Conservation (phyloP, 805 yeast genomes). For the Myxozyma lipomycoides region DNA sequence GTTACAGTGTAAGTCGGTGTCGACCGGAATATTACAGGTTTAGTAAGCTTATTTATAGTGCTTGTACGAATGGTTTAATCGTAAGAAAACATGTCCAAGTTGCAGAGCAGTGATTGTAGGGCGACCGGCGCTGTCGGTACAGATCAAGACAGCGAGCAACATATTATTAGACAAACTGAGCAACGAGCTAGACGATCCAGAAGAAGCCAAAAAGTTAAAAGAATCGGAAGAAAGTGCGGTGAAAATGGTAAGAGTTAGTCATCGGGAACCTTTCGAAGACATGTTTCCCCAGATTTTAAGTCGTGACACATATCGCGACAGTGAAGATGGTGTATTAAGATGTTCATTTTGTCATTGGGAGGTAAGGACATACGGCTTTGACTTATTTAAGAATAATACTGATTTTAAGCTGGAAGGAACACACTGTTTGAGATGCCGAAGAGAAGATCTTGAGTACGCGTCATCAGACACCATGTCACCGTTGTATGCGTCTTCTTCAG, state of each 20-base stretch:
- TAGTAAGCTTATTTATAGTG: constrained; percentile 8
- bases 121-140: constrained; percentile 18
- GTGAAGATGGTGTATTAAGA: constrained; percentile 61
- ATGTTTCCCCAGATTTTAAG: constrained; percentile 41
- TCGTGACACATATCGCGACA: constrained; percentile 46
- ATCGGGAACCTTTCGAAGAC: constrained; percentile 41
- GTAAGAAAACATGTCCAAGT: constrained; percentile 19
- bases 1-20: constrained; percentile 21
- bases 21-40: not conserved
- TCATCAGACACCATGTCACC: no score
- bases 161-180: constrained; percentile 4
- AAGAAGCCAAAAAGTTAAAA: not conserved
- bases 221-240: constrained; percentile 7
- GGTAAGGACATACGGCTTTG: constrained; percentile 34
- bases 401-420: constrained; percentile 31
- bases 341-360: constrained; percentile 72
- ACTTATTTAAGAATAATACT: constrained; percentile 42
- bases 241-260: not conserved
- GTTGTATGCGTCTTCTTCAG: no score
- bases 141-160: constrained; percentile 11
- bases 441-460: not conserved
- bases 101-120: constrained; percentile 11
- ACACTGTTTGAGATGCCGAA: constrained; percentile 5
- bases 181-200: constrained; percentile 1
- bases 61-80: constrained; percentile 19